Conservation (phyloP, 2,329 filamentous ascomycete genomes). For the Cladophialophora psammophila region DNA sequence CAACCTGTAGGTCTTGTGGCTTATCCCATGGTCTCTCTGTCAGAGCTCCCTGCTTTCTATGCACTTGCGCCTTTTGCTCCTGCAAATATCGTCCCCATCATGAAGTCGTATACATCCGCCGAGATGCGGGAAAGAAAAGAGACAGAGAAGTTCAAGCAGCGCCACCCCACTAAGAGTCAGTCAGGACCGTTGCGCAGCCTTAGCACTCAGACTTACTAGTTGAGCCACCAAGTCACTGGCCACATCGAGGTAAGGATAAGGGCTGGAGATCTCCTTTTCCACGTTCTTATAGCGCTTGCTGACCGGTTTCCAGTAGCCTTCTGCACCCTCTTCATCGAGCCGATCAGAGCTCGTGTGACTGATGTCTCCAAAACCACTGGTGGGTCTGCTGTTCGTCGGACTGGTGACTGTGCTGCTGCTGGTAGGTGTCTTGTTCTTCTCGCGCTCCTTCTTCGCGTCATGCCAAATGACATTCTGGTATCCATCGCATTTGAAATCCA, state of each 20-base stretch:
- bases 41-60: background rate
- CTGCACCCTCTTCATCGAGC: slow-evolving; percentile 45
- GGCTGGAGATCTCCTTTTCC: slow-evolving; percentile 93
- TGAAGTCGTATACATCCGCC: slow-evolving; percentile 12
- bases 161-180: slow-evolving; percentile 35
- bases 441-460: slow-evolving; percentile 48
- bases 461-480: slow-evolving; percentile 81
- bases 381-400: slow-evolving; percentile 54
- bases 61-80: background rate
- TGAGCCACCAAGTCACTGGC: slow-evolving; percentile 92
- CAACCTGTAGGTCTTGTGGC: background rate
- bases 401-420: slow-evolving; percentile 53
- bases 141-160: slow-evolving; percentile 27
- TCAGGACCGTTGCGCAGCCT: slow-evolving; percentile 21
- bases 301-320: slow-evolving; percentile 59
- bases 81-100: slow-evolving; percentile 2
- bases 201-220: slow-evolving; percentile 75
- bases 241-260: slow-evolving; percentile 95
- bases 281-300: slow-evolving; percentile 66
- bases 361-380: slow-evolving; percentile 50
- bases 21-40: background rate
- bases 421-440: slow-evolving; percentile 31
- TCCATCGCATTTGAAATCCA: slow-evolving; percentile 98
- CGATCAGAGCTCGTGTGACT: slow-evolving; percentile 33
- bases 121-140: background rate